These are phyloP conservation scores for Fusarium begoniae DNA, from an alignment of 2,329 filamentous ascomycete genomes.

Conservation along the genomic window DNA sequence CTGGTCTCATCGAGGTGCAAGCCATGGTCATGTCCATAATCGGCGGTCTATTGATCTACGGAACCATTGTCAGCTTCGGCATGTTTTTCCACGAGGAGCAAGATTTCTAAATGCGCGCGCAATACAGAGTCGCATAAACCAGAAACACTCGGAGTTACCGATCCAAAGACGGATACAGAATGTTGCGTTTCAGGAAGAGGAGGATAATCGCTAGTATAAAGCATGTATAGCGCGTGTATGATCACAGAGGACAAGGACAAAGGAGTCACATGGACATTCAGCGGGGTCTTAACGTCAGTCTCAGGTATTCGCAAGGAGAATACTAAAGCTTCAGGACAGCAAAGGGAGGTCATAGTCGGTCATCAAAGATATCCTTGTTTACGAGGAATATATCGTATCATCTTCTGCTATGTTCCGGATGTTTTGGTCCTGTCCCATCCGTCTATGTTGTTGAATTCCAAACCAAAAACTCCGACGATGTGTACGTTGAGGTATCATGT, in stretches of 20 bases:
- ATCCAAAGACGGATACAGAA: neutral
- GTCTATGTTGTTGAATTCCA: constrained; percentile 43
- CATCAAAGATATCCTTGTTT: constrained; percentile 22
- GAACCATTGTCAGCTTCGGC: constrained; percentile 96
- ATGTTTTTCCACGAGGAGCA: constrained; percentile 99
- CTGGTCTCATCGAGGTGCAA: constrained; percentile 79
- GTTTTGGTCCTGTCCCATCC: constrained; percentile 3
- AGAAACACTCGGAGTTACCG: neutral
- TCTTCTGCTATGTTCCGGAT: constrained; percentile 4
- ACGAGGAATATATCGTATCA: constrained; percentile 18
- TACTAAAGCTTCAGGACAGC: neutral
- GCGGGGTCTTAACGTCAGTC: constrained; percentile 24
- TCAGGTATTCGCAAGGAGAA: constrained; percentile 18
- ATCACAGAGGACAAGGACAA: constrained; percentile 22
- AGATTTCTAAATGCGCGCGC: constrained; percentile 73
- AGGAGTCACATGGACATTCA: constrained; percentile 30
- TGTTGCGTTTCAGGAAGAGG: constrained; percentile 12
- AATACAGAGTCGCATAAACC: neutral
- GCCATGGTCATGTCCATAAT: constrained; percentile 96
- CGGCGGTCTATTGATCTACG: constrained; percentile 93
- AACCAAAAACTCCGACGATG: constrained; percentile 45
- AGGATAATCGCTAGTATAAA: constrained; percentile 13
- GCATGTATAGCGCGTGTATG: constrained; percentile 33
- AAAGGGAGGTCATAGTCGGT: constrained; percentile 13
- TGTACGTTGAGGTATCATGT: constrained; percentile 49